A percentile compares a stretch with the other conserved stretches of the same genome.
Evolutionary conservation across 2,329 filamentous ascomycete genomes (phyloP).

Genomic region (Parastagonospora avenae): DNA sequence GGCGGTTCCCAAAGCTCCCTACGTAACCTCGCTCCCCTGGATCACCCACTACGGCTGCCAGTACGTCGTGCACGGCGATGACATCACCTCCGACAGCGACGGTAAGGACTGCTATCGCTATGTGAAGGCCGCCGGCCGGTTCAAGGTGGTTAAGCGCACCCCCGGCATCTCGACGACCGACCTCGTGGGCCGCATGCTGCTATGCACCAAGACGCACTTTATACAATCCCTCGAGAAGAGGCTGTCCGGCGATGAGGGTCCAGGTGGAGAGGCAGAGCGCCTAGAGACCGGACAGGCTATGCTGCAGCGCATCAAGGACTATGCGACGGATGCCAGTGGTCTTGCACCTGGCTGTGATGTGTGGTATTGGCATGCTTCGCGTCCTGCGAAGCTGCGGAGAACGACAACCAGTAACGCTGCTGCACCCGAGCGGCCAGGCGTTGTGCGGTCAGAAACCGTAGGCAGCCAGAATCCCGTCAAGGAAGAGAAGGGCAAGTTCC

Average conservation of each 20-base stretch:
- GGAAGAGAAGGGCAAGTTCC: conserved; percentile 70
- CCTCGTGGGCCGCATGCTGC: conserved; percentile 94
- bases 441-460: conserved; percentile 38
- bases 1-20: conserved; percentile 84
- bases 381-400: conserved; percentile 45
- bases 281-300: conserved; percentile 69
- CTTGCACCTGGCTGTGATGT: conserved; percentile 79
- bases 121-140: conserved; percentile 90
- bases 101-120: conserved; percentile 98
- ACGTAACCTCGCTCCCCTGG: conserved; percentile 92
- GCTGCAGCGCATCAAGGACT: conserved; percentile 77
- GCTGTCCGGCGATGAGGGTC: conserved; percentile 74
- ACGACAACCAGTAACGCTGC: conserved; percentile 36
- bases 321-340: conserved; percentile 85
- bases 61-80: conserved; percentile 95
- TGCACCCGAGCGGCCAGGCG: conserved; percentile 26
- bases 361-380: conserved; percentile 76
- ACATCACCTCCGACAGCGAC: conserved; percentile 92
- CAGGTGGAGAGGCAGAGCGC: conserved; percentile 71
- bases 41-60: conserved; percentile 94
- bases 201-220: conserved; percentile 94
- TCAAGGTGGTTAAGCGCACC: conserved; percentile 96
- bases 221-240: conserved; percentile 76
- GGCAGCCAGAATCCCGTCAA: conserved; percentile 37
- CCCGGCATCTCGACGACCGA: conserved; percentile 97